These are phyloP conservation scores for Scheffersomyces stambukii DNA, from an alignment of 1,139 yeast species.

Conservation along the genomic window DNA sequence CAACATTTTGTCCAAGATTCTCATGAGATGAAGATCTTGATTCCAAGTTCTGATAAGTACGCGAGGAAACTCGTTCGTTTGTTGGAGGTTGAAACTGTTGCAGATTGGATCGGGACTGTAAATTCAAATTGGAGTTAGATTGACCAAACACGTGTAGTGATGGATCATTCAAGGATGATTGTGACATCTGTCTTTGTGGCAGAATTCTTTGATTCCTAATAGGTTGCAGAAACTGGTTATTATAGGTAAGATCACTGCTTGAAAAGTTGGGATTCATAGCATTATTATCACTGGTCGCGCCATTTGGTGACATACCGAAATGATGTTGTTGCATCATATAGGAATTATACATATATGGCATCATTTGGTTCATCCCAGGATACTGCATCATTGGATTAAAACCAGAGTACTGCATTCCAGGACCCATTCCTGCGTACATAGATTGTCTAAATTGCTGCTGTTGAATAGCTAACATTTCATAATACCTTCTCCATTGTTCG, in stretches of 20 bases:
- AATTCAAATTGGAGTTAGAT: neutral
- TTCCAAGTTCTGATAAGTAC: too few species aligned
- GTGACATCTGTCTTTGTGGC: neutral
- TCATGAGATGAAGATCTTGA: too few species aligned
- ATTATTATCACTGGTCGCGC: too few species aligned
- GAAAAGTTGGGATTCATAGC: too few species aligned
- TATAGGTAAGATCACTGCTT: constrained; percentile 1
- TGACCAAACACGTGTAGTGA: too few species aligned
- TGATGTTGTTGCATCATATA: constrained; percentile 7
- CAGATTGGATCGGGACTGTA: neutral
- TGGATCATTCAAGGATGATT: too few species aligned
- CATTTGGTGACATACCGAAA: constrained; percentile 1
- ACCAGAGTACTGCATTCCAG: too few species aligned
- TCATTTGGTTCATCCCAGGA: constrained; percentile 7
- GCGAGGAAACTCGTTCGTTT: too few species aligned
- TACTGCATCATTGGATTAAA: constrained; percentile 10
- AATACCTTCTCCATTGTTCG: constrained; percentile 28
- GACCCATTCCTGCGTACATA: constrained; percentile 5
- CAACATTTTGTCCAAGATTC: too few species aligned
- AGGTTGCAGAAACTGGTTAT: constrained; percentile 5
- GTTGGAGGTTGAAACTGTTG: too few species aligned
- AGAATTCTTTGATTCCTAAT: constrained; percentile 4
- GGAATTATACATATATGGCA: constrained; percentile 6
- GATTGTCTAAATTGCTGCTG: constrained; percentile 14
- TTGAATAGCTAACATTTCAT: constrained; percentile 21